Base-by-base conservation (phyloP, 163 green algal genomes). In the Prototheca cutis region DNA sequence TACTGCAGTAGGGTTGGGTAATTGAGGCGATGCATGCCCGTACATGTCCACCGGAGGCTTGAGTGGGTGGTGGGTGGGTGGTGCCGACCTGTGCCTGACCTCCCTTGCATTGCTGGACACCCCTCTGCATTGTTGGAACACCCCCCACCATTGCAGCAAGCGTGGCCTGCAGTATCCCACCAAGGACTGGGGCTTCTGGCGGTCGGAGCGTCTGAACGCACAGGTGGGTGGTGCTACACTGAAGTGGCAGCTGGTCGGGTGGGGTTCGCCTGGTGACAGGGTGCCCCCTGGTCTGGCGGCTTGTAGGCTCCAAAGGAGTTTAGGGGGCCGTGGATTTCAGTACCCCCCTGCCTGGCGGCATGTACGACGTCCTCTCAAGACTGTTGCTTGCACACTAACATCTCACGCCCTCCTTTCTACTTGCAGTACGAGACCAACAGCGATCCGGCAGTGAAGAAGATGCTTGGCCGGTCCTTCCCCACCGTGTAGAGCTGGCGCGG, bases 141-240 rank as follows among this genome's bases (percentile, higher is more conserved):
- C 23, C 42, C 31, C 21, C 8, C 32, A 36, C 6, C 36, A 17
- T 15, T 67, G 63, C 72, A 85, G 76, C 33, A 73, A 69, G 27
- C 39, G 48, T 7, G 65, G 61, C 34, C 71, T 77, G 53, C 17
- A 53, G 19, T 70, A 81, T n/a, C 78, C 78, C 1, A 78, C 67
- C 32, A 85, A 84, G 59, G 53, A 52, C 10, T 85, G 73, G 61
- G 76, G 76, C 6, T 85, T 84, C 59, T 85, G 78, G 78, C 65
- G 49, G 5, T 59, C 52, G 40, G 72, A 77, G 5, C 65, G 59
- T 40, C 56, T 71, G 39, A 71, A 58, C 19, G 69, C 52, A 1
- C 49, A 82, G 49, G 61, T 64, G 47, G 48, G 58, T 40, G n/a
- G 3, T 57, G n/a, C 4, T 15, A 23, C 36, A 10, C 17, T 10